Base-by-base conservation (phyloP, 2,329 filamentous ascomycete genomes). In the Epichloe amarillans region DNA sequence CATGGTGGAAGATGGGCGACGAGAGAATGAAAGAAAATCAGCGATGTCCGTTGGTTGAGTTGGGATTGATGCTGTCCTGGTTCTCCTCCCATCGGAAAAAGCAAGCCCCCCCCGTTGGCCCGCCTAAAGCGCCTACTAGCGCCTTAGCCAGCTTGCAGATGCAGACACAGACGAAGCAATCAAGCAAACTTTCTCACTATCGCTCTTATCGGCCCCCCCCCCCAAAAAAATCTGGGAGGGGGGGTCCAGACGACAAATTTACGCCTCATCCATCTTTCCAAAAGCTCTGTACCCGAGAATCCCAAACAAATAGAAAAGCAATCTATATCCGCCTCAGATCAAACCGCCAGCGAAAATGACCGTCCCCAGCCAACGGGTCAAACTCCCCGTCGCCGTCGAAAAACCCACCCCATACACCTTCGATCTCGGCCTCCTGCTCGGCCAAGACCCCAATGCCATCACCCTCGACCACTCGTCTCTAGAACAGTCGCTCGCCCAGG, bases 351-450 rank as follows among this genome's bases (percentile, higher is more conserved):
- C 23, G 8, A 40, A 50, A 50, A 72, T 71, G 65, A 60, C 70
- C 30, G 54, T 67, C 48, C 56, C 67, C 43, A 57, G 57, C 53
- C 62, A 68, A 53, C 66, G 69, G 54, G 66, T 69, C 54, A 78
- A 77, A 61, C 71, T 81, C 52, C 76, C 80, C 43, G 74, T 86
- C 55, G 79, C 75, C 15, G 84, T 88, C 63, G 75, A 83, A 54
- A 94, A 94, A 70, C 84, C 88, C 4, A 94, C 86, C 6, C 89
- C 90, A 10, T 95, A 94, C 74, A 89, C 82, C 58, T 96, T 94
- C 72, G 89, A 96, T 67, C 83, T 96, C n/a, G 73, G 89, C 58
- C 82, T 94, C 64, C 83, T 97, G 50, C 78, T 94, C 64, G 85
- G 82, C 67, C 83, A 83, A 63, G 93, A 97, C 70, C 80, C 89